Evolutionary conservation across 441 rosid species (phyloP), one percentile per base, ranked within the genome.

Genomic region (Eutrema salsugineum): DNA sequence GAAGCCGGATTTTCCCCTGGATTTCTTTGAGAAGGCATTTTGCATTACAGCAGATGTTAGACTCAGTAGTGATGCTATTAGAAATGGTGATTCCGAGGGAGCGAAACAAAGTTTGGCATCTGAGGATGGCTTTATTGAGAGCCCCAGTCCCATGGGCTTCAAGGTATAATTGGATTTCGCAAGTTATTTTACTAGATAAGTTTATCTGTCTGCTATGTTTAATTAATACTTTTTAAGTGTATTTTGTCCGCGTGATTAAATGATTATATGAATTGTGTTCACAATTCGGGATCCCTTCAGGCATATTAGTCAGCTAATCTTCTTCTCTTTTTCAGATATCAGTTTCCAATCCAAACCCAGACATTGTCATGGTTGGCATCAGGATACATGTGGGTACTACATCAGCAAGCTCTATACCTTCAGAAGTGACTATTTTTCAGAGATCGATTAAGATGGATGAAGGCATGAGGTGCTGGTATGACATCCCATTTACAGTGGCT

Each of bases 401-500:
- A 66, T 92, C 99, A 56, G 88, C 94, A 56, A 92, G 84, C 83
- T 93, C 96, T 73, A 97, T 94, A 82, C 99, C 99, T 75, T 86
- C 97, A 42, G 97, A 88, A 75, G 88, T 97, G 64, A 84, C 87
- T 55, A 85, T 94, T 80, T 94, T 97, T 78, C 97, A 97, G 82
- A 97, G 99, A 83, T 86, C 80, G 61, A 81, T 97, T 66, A 97
- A 97, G 85, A 81, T 97, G 76, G 99, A 97, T 76, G 99, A 97
- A 83, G 97, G 97, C 79, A 88, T 90, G 94, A 83, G 92, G 47
- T 91, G 93, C 70, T 97, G 99, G 99, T 97, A 97, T 81, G 99
- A 97, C 70, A 81, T 97, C 75, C 99, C 99, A 71, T 94, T 97
- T 76, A 92, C 97, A 36, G 94, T 91, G 78, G 98, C 97, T 43